Conservation (phyloP, 148 eudicot genomes). For the Polygonum aviculare region DNA sequence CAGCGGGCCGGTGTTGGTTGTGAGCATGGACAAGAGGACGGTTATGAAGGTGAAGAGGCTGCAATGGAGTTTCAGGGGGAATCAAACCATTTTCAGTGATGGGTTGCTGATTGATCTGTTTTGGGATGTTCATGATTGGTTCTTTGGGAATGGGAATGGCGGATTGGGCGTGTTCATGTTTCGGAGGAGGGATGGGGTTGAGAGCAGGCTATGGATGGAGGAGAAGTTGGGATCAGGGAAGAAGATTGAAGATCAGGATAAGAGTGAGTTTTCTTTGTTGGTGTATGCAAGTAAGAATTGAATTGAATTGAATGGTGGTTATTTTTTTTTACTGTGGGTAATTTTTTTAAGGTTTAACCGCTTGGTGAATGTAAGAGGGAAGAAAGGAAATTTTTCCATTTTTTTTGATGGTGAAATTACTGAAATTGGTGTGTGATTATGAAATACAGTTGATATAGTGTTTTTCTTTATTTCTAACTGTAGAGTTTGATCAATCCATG, state of each 20-base stretch:
- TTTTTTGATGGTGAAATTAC: neutral
- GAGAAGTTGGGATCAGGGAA: constrained; percentile 29
- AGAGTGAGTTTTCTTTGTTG: constrained; percentile 54
- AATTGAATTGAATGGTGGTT: constrained; percentile 9
- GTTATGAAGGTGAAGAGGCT: constrained; percentile 63
- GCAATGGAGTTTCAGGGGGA: constrained; percentile 90
- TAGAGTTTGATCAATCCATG: neutral
- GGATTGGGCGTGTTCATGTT: constrained; percentile 82
- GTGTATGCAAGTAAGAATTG: constrained; percentile 64
- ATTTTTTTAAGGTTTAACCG: neutral
- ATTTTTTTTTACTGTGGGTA: too few species aligned
- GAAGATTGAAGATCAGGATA: neutral
- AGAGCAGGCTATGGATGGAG: constrained; percentile 76
- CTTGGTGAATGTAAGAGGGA: neutral
- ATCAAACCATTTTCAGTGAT: constrained; percentile 73
- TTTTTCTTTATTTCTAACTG: constrained; percentile 1
- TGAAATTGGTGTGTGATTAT: neutral
- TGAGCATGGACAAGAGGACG: constrained; percentile 55
- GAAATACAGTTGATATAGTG: neutral
- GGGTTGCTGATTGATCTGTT: constrained; percentile 72
- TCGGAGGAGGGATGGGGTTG: constrained; percentile 67
- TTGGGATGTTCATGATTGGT: constrained; percentile 98
- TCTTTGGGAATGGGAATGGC: constrained; percentile 33
- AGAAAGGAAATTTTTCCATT: neutral
- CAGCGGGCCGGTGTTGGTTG: constrained; percentile 46